Base-by-base conservation (phyloP, 2,329 filamentous ascomycete species). In the Cadophora sp. region DNA sequence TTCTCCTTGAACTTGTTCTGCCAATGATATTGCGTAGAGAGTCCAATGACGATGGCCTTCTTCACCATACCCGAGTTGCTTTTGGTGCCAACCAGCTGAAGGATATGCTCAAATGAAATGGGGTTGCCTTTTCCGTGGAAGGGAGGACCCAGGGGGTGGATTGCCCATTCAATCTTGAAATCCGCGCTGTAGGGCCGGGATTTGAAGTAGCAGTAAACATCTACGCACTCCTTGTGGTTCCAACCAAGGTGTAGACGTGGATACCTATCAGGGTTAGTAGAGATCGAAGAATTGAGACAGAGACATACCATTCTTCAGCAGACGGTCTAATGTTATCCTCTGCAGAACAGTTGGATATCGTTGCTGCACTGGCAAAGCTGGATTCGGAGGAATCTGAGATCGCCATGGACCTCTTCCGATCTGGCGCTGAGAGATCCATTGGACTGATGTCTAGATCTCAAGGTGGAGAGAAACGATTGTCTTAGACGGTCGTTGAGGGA, bases 151-250 rank as follows among this genome's bases (percentile, higher is more conserved):
- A 53, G 24, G 18, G 24, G 24, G 30, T 53, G 16, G 13, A 53
- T 33, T 53, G 50, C 50, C 50, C 50, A 53, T 16, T 33, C 30
- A 7, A 53, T 53, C 6, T 53, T 27, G 16, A 53, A 24, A 18
- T 53, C 24, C 24, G 50, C 24, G 14, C 27, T 24, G 5, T 18
- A 33, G 24, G 27, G 16, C 24, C n/a, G 50, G 30, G 50, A 24
- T 18, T 14, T 53, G 27, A 53, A 53, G 50, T 53, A 53, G 24
- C 50, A 53, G 30, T 53, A 53, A 24, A 53, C 27, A 53, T 53
- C 14, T 33, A 33, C 50, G 27, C 50, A 53, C 24, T 33, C 24
- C 50, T 53, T 53, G 27, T 53, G 50, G 50, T 53, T 53, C 50
- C 50, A 53, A 16, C 50, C 50, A 53, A 53, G 50, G 7, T 33